Base-by-base conservation (phyloP, 805 yeast species). In the Ogataea trehaloabstinens region DNA sequence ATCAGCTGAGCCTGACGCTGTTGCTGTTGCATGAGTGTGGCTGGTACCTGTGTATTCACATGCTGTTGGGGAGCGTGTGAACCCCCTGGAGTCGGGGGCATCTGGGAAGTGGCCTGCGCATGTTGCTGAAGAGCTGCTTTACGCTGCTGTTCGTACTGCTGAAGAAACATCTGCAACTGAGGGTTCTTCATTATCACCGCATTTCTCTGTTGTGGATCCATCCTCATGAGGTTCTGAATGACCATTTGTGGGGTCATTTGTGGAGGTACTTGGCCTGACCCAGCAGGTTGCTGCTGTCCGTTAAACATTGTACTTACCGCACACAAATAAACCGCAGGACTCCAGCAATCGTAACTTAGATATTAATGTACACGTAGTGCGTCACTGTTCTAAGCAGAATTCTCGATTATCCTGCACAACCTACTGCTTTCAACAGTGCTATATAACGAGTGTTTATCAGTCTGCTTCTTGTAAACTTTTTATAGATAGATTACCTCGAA, bases 171-270 rank as follows among this genome's bases (percentile, higher is more conserved):
- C 20, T 60, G 59, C 11, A 64, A 37, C 27, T 61, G 67, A 11
- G 69, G 68, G 44, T 63, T 61, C 34, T 55, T 56, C 35, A 54
- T 42, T 10, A 64, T 48, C 3, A 61, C 48, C 3, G 53, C 52
- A 34, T 58, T 58, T 37, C 66, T 51, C 32, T 63, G 64, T 28
- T 58, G 63, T 1, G 68, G 64, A 20, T 61, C 61, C 62, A 64
- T 53, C 29, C 55, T 48, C 56, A 63, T 60, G 33, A 64, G 42
- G 29, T 60, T 58, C 25, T 62, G 64, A 4, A 58, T 34, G n/a
- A 61, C 35, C 41, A 55, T 56, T 17, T 57, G 60, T 2, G 60
- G 53, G 7, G 55, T 48, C 44, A 52, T 47, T 16, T 49, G 49
- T 8, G 49, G 53, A 31, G 33, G 33, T 11, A 13, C 33, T 10